Conservation (phyloP, 2,329 filamentous ascomycete species). For the Leptographium procerum region DNA sequence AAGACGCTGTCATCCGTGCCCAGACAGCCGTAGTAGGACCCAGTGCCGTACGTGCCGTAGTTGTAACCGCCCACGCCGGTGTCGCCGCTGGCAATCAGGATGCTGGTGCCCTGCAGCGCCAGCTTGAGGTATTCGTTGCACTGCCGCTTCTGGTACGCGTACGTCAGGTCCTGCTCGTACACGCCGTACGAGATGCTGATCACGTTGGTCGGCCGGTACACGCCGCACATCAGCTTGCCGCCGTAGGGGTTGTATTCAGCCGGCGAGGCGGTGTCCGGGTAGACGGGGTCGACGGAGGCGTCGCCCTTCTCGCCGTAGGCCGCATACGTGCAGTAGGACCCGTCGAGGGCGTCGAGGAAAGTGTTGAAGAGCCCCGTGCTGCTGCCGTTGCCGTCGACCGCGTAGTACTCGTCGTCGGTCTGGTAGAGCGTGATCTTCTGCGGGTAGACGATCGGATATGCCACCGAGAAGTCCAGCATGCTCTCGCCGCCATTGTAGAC, state of each 20-base stretch:
- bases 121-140: constrained; percentile 41
- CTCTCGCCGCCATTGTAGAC: constrained; percentile 22
- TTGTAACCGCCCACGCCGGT: constrained; percentile 29
- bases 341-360: constrained; percentile 35
- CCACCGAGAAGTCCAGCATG: constrained; percentile 34
- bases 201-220: constrained; percentile 38
- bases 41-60: constrained; percentile 29
- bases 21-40: constrained; percentile 8
- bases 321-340: constrained; percentile 35
- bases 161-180: constrained; percentile 38
- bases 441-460: constrained; percentile 36
- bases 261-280: constrained; percentile 31
- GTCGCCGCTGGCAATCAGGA: constrained; percentile 37
- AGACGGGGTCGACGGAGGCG: constrained; percentile 30
- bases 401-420: constrained; percentile 15
- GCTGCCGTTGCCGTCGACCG: background rate
- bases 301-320: constrained; percentile 36
- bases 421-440: constrained; percentile 25
- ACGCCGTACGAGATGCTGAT: constrained; percentile 44
- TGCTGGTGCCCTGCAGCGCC: constrained; percentile 32
- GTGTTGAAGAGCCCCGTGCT: constrained; percentile 15
- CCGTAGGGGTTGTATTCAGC: constrained; percentile 27
- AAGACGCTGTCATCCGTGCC: constrained; percentile 12
- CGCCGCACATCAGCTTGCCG: constrained; percentile 23
- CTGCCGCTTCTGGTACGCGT: constrained; percentile 38